Conservation (phyloP, 108 stramenopile species). For the Pseudonitzschia pungens region DNA sequence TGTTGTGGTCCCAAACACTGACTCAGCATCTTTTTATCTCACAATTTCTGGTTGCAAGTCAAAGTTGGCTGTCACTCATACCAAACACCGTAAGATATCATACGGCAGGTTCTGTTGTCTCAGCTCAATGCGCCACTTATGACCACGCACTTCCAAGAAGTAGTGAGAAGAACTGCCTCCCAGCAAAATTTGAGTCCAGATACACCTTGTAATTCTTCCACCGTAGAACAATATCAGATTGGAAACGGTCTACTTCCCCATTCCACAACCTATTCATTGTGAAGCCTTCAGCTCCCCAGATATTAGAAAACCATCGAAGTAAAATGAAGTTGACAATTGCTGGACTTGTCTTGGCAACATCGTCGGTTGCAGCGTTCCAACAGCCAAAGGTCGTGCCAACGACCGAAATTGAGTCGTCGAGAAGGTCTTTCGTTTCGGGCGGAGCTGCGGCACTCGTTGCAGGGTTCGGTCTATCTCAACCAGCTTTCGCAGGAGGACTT, state of each 20-base stretch:
- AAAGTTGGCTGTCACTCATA: no score
- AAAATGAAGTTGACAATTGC: conserved; percentile 15
- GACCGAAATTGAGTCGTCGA: background rate
- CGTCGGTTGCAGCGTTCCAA: conserved; percentile 16
- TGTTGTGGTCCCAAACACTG: no score
- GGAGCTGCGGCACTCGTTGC: conserved; percentile 6
- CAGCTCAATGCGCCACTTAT: background rate
- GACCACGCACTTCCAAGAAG: background rate
- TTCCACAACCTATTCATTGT: background rate
- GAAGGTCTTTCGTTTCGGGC: conserved; percentile 4
- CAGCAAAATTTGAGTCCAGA: no score
- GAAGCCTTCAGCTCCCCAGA: background rate
- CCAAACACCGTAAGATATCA: no score
- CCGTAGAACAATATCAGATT: background rate
- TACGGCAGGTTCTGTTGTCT: no score
- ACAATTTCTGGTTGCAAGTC: no score
- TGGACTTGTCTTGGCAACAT: conserved; percentile 6
- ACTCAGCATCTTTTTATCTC: no score
- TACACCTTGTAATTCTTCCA: no score
- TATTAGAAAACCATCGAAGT: background rate
- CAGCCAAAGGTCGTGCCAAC: background rate
- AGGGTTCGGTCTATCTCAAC: background rate
- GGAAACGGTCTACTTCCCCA: background rate
- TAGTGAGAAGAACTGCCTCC: background rate
- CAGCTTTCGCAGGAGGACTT: conserved; percentile 45